Evolutionary conservation across 163 green algal genomes (phyloP), one percentile per base, ranked within the genome.

Genomic region (Prototheca wickerhamii): DNA sequence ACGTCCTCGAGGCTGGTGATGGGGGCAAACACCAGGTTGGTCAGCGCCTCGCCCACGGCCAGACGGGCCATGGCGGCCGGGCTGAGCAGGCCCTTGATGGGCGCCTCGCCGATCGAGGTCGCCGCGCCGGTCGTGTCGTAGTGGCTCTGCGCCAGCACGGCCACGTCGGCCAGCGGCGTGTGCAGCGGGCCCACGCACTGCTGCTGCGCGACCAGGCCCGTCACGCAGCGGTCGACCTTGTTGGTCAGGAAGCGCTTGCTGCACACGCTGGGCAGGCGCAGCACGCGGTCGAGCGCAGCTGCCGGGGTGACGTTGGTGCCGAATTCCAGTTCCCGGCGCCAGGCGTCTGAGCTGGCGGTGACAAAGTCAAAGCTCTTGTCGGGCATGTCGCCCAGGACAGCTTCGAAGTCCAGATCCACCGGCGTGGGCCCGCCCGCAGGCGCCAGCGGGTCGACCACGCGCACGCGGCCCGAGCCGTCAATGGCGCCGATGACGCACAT

Each of bases 181-280:
- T 96, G 91, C 74, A 97, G 79, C 7, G 92, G 91, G 10, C 93
- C 93, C 3, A 91, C 86, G 67, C 88, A 96, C 83, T 99, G 93
- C 84, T 99, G 93, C 82, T 96, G 92, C 7, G 86, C 93, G n/a
- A 98, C 84, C 20, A 98, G 86, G 50, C 93, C 89, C 60, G 88
- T 96, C 28, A 97, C 91, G 69, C 84, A 90, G 35, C 91, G 80
- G 78, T 98, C 90, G 21, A 95, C 93, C 82, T 99, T 99, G 72
- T 86, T 96, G 64, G 93, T 99, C 29, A 99, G 79, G 84, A 98
- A 99, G 50, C 93, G 84, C 78, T 99, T 99, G 58, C 83, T 94
- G 80, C 87, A 86, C 1, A 99, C 93, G 21, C 74, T 74, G 8
- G 92, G 92, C 70, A 98, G 78, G 12, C 83, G 69, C 63, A 98